phyloP scores from a whole-genome alignment of 2,329 filamentous ascomycete genomes.

The Cadophora luteo-olivacea region DNA sequence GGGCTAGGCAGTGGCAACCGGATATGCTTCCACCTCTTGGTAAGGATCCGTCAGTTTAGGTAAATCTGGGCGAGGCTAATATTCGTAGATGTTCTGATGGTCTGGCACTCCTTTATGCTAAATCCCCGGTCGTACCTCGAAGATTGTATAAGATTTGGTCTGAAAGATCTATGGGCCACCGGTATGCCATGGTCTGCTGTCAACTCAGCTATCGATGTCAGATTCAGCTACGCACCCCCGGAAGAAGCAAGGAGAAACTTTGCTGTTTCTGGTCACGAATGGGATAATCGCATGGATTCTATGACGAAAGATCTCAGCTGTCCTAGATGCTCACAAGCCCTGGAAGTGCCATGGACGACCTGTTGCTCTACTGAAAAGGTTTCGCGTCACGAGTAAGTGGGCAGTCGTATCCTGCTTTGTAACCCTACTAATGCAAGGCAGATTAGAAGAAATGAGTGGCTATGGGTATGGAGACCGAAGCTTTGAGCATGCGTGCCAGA shows the following conservation, averaged over 20 bases:
- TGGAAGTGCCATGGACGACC: conserved; percentile 66
- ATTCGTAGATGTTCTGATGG: conserved; percentile 72
- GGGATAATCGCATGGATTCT: conserved; percentile 65
- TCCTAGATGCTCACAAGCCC: conserved; percentile 54
- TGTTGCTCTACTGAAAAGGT: conserved; percentile 48
- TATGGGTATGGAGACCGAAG: conserved; percentile 66
- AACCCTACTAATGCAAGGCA: conserved; percentile 25
- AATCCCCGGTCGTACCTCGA: conserved; percentile 78
- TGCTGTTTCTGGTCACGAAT: conserved; percentile 56
- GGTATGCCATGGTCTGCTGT: conserved; percentile 72
- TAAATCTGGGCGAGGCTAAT: conserved; percentile 19
- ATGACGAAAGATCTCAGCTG: conserved; percentile 58
- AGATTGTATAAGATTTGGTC: conserved; percentile 68
- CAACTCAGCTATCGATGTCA: conserved; percentile 61
- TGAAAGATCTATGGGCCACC: conserved; percentile 62
- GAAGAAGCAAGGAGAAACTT: conserved; percentile 55
- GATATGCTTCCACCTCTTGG: conserved; percentile 64
- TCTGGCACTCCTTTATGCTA: conserved; percentile 81
- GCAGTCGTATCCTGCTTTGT: conserved; percentile 15
- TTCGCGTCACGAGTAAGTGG: conserved; percentile 44
- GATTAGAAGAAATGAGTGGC: conserved; percentile 48
- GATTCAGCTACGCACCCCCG: conserved; percentile 62
- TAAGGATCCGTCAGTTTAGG: conserved; percentile 58
- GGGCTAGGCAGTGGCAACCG: conserved; percentile 46
- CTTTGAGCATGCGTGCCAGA: conserved; percentile 57